Conservation (phyloP, 106 monocot species). For the Phalaenopsis aphrodite region DNA sequence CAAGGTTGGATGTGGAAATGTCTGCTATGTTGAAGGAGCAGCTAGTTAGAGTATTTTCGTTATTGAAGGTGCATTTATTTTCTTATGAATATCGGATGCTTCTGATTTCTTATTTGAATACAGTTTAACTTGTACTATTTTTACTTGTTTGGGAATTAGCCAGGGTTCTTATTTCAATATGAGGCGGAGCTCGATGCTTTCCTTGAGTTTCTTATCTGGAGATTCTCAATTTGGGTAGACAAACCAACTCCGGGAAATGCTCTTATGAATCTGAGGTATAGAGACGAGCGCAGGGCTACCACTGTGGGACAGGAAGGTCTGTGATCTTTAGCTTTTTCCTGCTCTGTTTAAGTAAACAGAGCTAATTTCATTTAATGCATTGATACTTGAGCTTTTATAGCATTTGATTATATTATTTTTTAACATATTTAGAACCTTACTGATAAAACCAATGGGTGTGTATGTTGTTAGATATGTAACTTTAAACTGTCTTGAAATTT, state of each 20-base stretch:
- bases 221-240: constrained; percentile 99
- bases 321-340: background rate
- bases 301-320: constrained; percentile 58
- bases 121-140: constrained; percentile 4
- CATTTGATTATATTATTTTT: background rate
- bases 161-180: constrained; percentile 96
- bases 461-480: background rate
- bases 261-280: constrained; percentile 97
- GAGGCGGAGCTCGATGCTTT: constrained; percentile 96
- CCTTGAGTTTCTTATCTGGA: constrained; percentile 99
- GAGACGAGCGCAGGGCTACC: constrained; percentile 59
- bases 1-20: constrained; percentile 96
- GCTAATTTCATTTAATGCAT: background rate
- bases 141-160: constrained; percentile 64
- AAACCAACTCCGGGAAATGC: constrained; percentile 97
- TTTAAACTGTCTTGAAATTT: background rate
- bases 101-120: background rate
- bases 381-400: background rate
- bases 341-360: constrained; percentile 1
- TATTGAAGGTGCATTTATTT: constrained; percentile 72
- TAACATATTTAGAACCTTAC: background rate
- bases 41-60: constrained; percentile 82
- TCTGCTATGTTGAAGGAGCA: constrained; percentile 96
- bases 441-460: background rate
- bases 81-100: background rate